Conservation (phyloP, 495 filamentous ascomycete species). For the Penicillium alfredii region DNA sequence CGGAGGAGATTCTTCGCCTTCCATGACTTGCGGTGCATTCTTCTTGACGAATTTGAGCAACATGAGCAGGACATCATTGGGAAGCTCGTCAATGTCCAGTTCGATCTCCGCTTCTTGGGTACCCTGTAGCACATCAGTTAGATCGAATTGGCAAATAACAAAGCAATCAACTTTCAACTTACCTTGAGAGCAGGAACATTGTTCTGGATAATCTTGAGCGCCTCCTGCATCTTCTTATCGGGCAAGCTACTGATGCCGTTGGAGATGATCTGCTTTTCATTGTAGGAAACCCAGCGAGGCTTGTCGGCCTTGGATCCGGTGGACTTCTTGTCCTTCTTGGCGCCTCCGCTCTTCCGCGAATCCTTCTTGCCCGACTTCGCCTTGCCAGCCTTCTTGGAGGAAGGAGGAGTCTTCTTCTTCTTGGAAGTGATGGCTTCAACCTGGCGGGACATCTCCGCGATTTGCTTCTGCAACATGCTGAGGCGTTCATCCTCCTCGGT, state of each 20-base stretch:
- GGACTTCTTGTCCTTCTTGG: constrained; percentile 51
- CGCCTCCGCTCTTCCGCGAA: constrained; percentile 45
- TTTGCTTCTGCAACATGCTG: constrained; percentile 59
- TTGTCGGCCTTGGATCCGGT: constrained; percentile 42
- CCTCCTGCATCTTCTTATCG: constrained; percentile 64
- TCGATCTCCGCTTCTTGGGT: constrained; percentile 82
- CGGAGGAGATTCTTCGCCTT: constrained; percentile 40
- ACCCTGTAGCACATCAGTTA: constrained; percentile 38
- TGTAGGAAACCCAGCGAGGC: constrained; percentile 53
- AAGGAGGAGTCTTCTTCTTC: constrained; percentile 61
- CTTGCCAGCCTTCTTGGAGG: constrained; percentile 49
- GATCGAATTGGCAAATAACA: constrained; percentile 1
- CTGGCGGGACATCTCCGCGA: constrained; percentile 53
- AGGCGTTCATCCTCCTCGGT: constrained; percentile 63
- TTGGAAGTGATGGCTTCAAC: constrained; percentile 48
- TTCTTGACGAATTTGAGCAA: constrained; percentile 73
- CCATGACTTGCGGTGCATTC: constrained; percentile 50
- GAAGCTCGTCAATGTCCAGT: constrained; percentile 81
- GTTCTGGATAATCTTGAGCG: constrained; percentile 83
- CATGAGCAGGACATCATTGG: constrained; percentile 64
- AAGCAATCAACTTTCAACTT: constrained; percentile 17
- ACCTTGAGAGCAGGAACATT: constrained; percentile 75
- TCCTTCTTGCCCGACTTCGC: constrained; percentile 51
- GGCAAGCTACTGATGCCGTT: constrained; percentile 70
- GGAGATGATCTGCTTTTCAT: constrained; percentile 83